Percentiles rank a stretch among this genome's conserved stretches.
phyloP scores from a whole-genome alignment of 1,284 basidiomycete species.

The Chiua sp. region DNA sequence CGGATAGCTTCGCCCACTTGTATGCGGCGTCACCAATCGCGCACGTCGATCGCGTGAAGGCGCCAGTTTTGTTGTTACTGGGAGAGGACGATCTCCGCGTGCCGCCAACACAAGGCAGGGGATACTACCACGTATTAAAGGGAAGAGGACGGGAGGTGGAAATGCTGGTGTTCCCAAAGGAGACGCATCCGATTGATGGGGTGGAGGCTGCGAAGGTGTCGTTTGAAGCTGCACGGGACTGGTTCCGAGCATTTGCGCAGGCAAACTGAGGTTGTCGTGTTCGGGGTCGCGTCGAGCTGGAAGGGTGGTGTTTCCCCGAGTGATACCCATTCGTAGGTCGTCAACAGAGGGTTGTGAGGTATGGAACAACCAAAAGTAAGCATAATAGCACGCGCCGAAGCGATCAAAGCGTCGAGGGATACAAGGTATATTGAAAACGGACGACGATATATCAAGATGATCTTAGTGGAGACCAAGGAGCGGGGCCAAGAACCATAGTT shows the following conservation, averaged over 20 bases:
- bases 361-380: too few relatives aligned
- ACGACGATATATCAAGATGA: too few relatives aligned
- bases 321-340: too few relatives aligned
- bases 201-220: conserved; percentile 60
- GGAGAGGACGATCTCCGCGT: conserved; percentile 70
- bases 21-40: conserved; percentile 63
- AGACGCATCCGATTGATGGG: conserved; percentile 66
- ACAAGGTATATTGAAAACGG: too few relatives aligned
- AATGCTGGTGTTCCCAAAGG: conserved; percentile 66
- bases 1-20: conserved; percentile 50
- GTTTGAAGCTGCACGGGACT: conserved; percentile 57
- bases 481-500: too few relatives aligned
- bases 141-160: conserved; percentile 52
- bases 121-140: conserved; percentile 69
- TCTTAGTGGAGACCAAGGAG: too few relatives aligned
- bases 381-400: too few relatives aligned
- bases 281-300: too few relatives aligned
- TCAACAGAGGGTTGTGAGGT: too few relatives aligned
- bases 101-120: conserved; percentile 64
- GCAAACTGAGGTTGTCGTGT: not conserved
- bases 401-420: too few relatives aligned
- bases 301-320: too few relatives aligned
- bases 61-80: conserved; percentile 63
- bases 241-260: conserved; percentile 43
- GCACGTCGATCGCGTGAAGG: conserved; percentile 54